Evolutionary conservation across 768 basidiomycete genomes (phyloP).

Genomic region (Lactarius deliciosus): DNA sequence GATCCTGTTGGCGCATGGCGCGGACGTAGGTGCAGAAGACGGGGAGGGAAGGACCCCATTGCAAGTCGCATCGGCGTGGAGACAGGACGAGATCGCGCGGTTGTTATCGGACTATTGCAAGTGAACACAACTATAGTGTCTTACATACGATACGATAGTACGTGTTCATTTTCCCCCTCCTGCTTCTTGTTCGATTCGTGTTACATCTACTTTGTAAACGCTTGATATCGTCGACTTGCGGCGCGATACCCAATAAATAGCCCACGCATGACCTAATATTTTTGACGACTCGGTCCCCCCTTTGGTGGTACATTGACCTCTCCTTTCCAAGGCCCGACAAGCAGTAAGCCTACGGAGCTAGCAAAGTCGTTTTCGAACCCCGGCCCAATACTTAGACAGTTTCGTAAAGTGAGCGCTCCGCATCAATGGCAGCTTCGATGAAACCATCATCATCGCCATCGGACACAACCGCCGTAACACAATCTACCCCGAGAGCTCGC

Average conservation of each 20-base stretch:
- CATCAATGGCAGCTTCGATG: conserved; percentile 36
- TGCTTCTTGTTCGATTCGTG: no score
- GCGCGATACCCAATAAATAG: neutral
- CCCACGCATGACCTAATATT: no score
- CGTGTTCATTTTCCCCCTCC: no score
- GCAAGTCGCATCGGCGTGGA: neutral
- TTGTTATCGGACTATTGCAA: neutral
- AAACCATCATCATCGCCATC: no score
- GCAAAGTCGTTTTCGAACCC: no score
- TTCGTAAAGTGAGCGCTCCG: conserved; percentile 55
- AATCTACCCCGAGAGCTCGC: no score
- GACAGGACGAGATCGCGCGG: neutral
- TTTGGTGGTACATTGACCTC: no score
- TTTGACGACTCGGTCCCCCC: no score
- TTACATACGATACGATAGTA: neutral
- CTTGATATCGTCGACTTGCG: neutral
- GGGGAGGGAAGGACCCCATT: neutral
- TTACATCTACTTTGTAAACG: neutral
- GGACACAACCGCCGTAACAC: no score
- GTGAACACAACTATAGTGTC: neutral
- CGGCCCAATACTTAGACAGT: conserved; percentile 33
- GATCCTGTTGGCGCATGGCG: neutral
- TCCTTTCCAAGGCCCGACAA: no score
- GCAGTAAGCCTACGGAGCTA: no score
- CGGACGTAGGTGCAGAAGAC: neutral